Conservation (phyloP, 1,284 basidiomycete species). For the Apiotrichum montevideense region DNA sequence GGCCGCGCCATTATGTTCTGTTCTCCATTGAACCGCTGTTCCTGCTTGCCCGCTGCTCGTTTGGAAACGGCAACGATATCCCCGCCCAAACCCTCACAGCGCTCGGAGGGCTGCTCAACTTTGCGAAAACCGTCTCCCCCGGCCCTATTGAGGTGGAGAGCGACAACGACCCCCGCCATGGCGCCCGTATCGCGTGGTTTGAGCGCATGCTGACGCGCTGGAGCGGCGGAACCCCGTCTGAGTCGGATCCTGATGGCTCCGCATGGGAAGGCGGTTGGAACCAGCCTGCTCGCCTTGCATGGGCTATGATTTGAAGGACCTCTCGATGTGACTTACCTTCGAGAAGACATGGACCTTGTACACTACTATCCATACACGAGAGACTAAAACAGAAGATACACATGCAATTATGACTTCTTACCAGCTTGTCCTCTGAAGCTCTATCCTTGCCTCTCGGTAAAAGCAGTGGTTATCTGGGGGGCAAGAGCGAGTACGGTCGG, state of each 20-base stretch:
- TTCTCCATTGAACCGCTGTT: conserved; percentile 33
- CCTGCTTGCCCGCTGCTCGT: conserved; percentile 18
- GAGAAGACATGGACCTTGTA: no score
- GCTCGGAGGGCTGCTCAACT: conserved; percentile 17
- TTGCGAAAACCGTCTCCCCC: conserved; percentile 15
- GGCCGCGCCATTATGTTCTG: conserved; percentile 29
- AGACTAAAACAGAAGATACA: no score
- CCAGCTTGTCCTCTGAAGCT: no score
- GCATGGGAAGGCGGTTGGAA: conserved; percentile 34
- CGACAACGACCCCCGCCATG: conserved; percentile 23
- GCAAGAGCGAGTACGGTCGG: no score
- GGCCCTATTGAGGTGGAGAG: conserved; percentile 23
- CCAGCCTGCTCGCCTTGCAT: conserved; percentile 22
- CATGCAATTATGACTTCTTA: no score
- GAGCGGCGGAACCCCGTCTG: conserved; percentile 9
- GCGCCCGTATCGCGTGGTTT: conserved; percentile 24
- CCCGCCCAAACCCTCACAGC: conserved; percentile 6
- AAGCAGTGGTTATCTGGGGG: no score
- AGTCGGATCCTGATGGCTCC: conserved; percentile 20
- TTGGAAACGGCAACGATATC: neutral
- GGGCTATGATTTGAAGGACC: conserved; percentile 17
- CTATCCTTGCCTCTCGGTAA: no score
- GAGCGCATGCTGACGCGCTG: conserved; percentile 22
- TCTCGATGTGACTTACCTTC: neutral
- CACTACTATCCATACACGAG: neutral